Evolutionary conservation across 495 filamentous ascomycete genomes (phyloP), one percentile per base, ranked within the genome.

Genomic region (Talaromyces trachyspermus): DNA sequence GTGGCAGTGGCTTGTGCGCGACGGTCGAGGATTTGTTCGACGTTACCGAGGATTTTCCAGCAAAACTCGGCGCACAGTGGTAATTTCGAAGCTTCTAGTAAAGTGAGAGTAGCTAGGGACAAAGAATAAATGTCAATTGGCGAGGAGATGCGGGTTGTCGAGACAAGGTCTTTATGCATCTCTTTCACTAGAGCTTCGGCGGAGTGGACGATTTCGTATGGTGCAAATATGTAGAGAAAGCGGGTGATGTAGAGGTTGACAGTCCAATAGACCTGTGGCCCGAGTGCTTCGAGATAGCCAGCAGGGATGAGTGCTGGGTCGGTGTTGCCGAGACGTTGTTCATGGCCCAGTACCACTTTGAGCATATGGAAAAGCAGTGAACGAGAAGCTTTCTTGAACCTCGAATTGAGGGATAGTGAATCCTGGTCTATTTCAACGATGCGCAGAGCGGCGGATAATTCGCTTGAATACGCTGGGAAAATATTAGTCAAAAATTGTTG

Each of bases 181-280:
- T 72, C 71, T 19, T 77, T 70, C 42, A 78, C 70, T 1, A 84
- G 68, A 47, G 81, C 74, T 49, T 74, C 69, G 24, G 81, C 80
- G 14, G 78, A 75, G 49, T 75, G 76, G 9, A 90, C 64, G 24
- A 90, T 70, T 27, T 85, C 77, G 27, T 69, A 64, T 0, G 78
- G 76, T 49, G 75, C 68, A 54, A 77, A 62, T 55, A 78, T 59
- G 58, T 71, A 64, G 65, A 77, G 67, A 69, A 79, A 51, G 49
- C 77, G 65, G 41, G 78, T 74, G 22, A 77, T 71, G 12, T 89
- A 64, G 10, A 90, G 69, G 30, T 79, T 76, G 39, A 79, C 61
- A 51, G 88, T 85, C 79, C 85, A 86, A 62, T 88, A 91, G 3
- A 80, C 75, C 32, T 91, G 76, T 42, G 80, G 71, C 25, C 89